Evolutionary conservation across 257 asterid species (phyloP), one percentile per base, ranked within the genome.

Genomic region (Nicotiana paniculata): DNA sequence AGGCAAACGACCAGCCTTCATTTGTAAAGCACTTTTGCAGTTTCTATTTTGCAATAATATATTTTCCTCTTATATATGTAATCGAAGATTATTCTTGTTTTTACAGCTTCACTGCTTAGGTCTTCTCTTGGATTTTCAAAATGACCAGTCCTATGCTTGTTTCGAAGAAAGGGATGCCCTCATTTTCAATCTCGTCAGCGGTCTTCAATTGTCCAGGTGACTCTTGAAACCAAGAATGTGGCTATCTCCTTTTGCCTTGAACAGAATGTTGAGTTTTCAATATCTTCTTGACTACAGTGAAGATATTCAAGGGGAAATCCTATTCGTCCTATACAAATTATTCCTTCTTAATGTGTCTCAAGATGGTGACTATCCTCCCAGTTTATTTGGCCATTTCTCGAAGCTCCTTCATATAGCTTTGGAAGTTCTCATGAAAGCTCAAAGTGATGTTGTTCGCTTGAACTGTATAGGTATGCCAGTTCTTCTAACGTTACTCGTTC

Each of bases 91-190:
- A 66, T 79, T 57, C 54, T 33, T n/a, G 0, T 3, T 1, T 24
- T 15, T 87, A 93, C 93, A 94, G 98, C 94, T 96, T 82, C 98
- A 96, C 84, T 94, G 97, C 93, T 88, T 96, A 62, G 98, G 99
- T 53, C 89, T 88, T 84, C 94, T 96, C 82, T 88, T 96, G 92
- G 91, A 93, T 82, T 81, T 82, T 86, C 91, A 86, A 82, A 92
- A 90, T 85, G 82, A 62, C 81, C 83, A 86, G 86, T 85, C 92
- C 81, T 88, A 85, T 83, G 81, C 82, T 33, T 87, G 90, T 85
- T 86, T 93, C 72, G 90, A 84, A 89, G 90, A 89, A 86, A 91
- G 88, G 72, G 89, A 89, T 81, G 88, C 93, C 82, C 94, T 96
- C 83, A 86, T 96, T 79, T 86, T 80, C 88, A 96, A 90, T 91